phyloP scores from a whole-genome alignment of 495 filamentous ascomycete genomes.

The Hypomontagnella submonticulosa region DNA sequence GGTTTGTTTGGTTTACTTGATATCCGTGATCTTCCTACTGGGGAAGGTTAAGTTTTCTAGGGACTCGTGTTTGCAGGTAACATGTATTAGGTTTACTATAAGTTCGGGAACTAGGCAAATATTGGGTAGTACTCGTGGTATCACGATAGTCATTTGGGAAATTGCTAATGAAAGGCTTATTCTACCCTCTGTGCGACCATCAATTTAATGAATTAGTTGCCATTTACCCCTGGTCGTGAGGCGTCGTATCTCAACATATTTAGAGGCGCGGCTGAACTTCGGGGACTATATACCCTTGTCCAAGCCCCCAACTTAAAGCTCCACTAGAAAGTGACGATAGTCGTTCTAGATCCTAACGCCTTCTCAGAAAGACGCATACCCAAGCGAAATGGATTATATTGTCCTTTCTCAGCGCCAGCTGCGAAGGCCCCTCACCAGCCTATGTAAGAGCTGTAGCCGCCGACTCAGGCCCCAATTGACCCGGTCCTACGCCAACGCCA shows the following conservation, averaged over 20 bases:
- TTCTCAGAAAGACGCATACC: not conserved
- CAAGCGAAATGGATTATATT: conserved; percentile 38
- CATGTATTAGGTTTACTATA: not conserved
- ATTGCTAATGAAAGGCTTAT: no score
- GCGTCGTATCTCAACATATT: no score
- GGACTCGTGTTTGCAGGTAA: conserved; percentile 12
- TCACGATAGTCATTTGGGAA: no score
- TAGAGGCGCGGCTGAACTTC: conserved; percentile 5
- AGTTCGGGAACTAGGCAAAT: no score
- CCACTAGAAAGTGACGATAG: conserved; percentile 27
- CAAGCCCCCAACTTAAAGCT: conserved; percentile 1
- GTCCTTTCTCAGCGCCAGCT: conserved; percentile 33
- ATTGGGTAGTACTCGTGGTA: no score
- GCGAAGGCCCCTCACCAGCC: conserved; percentile 18
- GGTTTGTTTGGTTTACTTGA: conserved; percentile 3
- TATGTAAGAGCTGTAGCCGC: conserved; percentile 60
- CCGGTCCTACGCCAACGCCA: conserved; percentile 52
- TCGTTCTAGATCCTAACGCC: conserved; percentile 12
- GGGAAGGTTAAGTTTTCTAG: conserved; percentile 3
- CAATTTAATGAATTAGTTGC: not conserved
- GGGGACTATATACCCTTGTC: conserved; percentile 9
- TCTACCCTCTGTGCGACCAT: no score
- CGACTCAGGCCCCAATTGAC: conserved; percentile 45
- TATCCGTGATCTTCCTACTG: conserved; percentile 12
- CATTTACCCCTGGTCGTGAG: not conserved